Conservation (phyloP, 768 basidiomycete genomes). For the Suillus brevipes region DNA sequence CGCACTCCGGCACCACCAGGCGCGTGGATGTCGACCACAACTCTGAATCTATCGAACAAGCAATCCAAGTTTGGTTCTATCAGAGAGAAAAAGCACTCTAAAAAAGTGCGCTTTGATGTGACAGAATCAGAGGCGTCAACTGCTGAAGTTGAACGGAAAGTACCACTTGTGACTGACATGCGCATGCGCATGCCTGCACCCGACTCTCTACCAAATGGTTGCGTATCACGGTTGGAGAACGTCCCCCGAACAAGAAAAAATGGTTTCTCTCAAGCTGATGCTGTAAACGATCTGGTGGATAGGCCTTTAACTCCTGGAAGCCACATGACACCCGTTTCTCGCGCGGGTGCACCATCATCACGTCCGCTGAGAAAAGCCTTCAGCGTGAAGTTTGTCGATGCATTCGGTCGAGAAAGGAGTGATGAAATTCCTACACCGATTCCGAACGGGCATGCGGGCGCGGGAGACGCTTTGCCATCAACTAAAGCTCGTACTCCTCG, state of each 20-base stretch:
- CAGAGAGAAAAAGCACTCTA: slow-evolving; percentile 49
- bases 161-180: slow-evolving; percentile 28
- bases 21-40: slow-evolving; percentile 56
- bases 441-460: slow-evolving; percentile 20
- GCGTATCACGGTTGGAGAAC: not conserved
- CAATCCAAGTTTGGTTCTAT: slow-evolving; percentile 35
- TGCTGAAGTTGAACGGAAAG: slow-evolving; percentile 23
- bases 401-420: slow-evolving; percentile 56
- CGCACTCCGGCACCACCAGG: slow-evolving; percentile 69
- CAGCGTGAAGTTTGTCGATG: slow-evolving; percentile 65
- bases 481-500: slow-evolving; percentile 18
- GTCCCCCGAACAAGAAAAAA: not conserved
- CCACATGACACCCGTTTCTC: slow-evolving; percentile 23
- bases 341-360: slow-evolving; percentile 23
- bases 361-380: slow-evolving; percentile 47
- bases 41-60: slow-evolving; percentile 16
- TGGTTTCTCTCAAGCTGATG: slow-evolving; percentile 8
- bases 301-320: slow-evolving; percentile 22
- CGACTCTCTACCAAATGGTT: not conserved
- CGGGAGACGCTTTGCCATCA: slow-evolving; percentile 15
- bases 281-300: slow-evolving; percentile 1
- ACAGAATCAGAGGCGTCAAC: slow-evolving; percentile 34
- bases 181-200: slow-evolving; percentile 12
- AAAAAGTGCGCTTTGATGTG: slow-evolving; percentile 75
- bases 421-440: slow-evolving; percentile 15